Percentiles rank a stretch among this genome's conserved stretches.
phyloP scores from a whole-genome alignment of 2,329 filamentous ascomycete genomes.

The Colletotrichum gloeosporioides region DNA sequence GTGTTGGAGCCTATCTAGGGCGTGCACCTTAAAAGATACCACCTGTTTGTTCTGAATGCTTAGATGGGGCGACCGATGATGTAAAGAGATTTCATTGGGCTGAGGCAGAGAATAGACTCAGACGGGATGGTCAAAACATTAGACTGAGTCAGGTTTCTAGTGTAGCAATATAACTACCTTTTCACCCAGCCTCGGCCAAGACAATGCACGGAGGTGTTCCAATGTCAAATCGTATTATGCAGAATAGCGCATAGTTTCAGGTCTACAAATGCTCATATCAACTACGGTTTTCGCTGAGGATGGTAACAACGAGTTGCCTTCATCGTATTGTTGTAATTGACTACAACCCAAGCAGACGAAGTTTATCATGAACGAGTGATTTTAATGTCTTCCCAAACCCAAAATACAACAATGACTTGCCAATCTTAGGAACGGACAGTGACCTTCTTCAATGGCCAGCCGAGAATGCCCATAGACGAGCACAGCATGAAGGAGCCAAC shows the following conservation, averaged over 20 bases:
- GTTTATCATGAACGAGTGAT: background rate
- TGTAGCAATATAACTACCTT: background rate
- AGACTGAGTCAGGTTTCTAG: background rate
- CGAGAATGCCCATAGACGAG: conserved; percentile 9
- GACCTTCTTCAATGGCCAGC: conserved; percentile 10
- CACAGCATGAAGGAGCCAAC: conserved; percentile 17
- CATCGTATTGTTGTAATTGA: background rate
- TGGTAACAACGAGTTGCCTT: background rate
- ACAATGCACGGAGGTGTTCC: background rate
- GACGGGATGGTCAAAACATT: background rate
- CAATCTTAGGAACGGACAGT: background rate
- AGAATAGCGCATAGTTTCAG: background rate
- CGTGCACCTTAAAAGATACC: background rate
- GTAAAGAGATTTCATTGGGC: background rate
- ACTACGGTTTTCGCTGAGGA: background rate
- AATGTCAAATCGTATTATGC: background rate
- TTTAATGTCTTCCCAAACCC: background rate
- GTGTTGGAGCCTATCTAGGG: background rate
- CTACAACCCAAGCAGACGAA: background rate
- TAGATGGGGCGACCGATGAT: background rate
- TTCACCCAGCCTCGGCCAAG: background rate
- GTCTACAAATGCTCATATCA: background rate
- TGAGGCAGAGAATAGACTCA: background rate
- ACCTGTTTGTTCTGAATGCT: background rate
- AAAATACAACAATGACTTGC: background rate